Evolutionary conservation across 2,329 filamentous ascomycete genomes (phyloP), one percentile per base, ranked within the genome.

Genomic region (Pseudogymnoascus sp.): DNA sequence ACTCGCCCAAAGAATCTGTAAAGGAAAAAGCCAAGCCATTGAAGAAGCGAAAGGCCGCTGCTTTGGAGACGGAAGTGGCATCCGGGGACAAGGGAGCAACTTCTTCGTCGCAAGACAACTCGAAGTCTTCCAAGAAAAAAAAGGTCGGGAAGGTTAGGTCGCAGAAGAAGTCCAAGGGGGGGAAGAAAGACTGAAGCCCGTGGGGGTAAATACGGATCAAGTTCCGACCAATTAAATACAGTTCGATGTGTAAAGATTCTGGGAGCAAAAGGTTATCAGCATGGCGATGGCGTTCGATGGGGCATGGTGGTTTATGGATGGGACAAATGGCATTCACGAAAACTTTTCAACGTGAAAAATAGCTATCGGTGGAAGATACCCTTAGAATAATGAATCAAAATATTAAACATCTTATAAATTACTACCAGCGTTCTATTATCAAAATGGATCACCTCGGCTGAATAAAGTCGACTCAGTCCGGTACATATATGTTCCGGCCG

Each of bases 101-200:
- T 18, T 64, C 60, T 16, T 67, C 65, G 6, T 64, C 47, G 28
- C 47, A 58, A 63, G 65, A 66, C 18, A 12, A 47, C 35, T 20
- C 43, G 30, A 59, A 64, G 20, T 18, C 36, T 14, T 22, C 54
- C 3, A 64, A 69, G 39, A 73, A 70, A 63, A 74, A 68, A 57
- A 71, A 70, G 59, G 63, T 65, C 16, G 68, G 68, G 58, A 69
- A 67, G 61, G 62, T 63, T 50, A 70, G 66, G 43, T 70, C 64
- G 59, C 71, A 66, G 20, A 70, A 62, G 63, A 71, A 67, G 39
- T 62, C 63, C 22, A 69, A 67, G 61, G 69, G 68, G 58, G 50
- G 60, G 35, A 73, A 74, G 62, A 75, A 73, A 41, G 60, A 57
- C 25, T 54, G 25, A 54, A 35, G n/a, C 11, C 28, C n/a, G 12